Conservation (phyloP, 208 protist species). For the Porcisia hertigi region DNA sequence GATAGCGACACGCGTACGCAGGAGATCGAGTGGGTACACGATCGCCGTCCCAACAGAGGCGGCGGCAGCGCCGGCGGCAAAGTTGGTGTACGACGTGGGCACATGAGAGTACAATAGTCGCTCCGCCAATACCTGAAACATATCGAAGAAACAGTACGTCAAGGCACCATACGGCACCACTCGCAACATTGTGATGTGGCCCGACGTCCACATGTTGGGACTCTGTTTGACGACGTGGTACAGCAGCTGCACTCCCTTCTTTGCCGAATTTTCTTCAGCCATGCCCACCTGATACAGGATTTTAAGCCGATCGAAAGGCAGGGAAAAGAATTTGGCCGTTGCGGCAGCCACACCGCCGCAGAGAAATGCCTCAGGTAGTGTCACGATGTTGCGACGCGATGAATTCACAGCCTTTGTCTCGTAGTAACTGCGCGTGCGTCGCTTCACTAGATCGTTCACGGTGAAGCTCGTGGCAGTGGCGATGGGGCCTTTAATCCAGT, state of each 20-base stretch:
- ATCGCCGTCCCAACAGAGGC: constrained; percentile 82
- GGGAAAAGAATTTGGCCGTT: constrained; percentile 87
- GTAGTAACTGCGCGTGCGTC: constrained; percentile 72
- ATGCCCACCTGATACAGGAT: constrained; percentile 93
- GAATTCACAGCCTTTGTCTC: constrained; percentile 46
- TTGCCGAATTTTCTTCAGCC: constrained; percentile 32
- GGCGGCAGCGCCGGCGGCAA: constrained; percentile 78
- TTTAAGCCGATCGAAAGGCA: constrained; percentile 93
- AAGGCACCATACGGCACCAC: constrained; percentile 93
- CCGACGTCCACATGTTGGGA: constrained; percentile 86
- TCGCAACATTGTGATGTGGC: constrained; percentile 91
- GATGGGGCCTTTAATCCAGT: constrained; percentile 95
- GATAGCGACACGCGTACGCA: constrained; percentile 81
- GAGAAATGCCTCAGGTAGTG: constrained; percentile 71
- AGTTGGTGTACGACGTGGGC: constrained; percentile 73
- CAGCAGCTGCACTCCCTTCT: constrained; percentile 40
- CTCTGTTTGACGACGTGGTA: constrained; percentile 57
- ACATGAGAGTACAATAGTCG: constrained; percentile 72
- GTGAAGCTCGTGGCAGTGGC: constrained; percentile 90
- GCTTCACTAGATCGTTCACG: constrained; percentile 91
- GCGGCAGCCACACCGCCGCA: constrained; percentile 92
- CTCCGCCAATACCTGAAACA: constrained; percentile 82
- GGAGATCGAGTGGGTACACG: constrained; percentile 93
- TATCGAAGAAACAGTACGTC: constrained; percentile 92
- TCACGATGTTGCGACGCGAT: constrained; percentile 49